Evolutionary conservation across 495 filamentous ascomycete species (phyloP).

Genomic region (Lasiosphaeris hirsuta): DNA sequence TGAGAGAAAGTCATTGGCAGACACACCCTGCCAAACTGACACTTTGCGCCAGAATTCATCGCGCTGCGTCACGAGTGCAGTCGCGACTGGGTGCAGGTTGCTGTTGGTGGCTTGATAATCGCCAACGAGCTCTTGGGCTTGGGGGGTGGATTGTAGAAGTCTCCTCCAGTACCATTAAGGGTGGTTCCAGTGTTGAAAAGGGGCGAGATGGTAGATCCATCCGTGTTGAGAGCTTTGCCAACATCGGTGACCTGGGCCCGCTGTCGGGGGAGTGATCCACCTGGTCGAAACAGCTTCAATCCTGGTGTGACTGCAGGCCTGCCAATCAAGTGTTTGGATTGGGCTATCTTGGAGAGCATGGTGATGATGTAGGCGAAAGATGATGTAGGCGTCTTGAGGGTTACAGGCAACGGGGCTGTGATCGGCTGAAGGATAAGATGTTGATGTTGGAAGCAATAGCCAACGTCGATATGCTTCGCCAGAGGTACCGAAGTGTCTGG

Average conservation of each 20-base stretch:
- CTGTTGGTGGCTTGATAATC: background rate
- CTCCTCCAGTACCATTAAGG: background rate
- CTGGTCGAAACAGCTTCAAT: constrained; percentile 10
- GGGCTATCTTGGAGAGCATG: constrained; percentile 15
- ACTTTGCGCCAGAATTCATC: constrained; percentile 46
- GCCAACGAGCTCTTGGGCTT: background rate
- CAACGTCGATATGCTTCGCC: too few species aligned
- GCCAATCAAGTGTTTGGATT: constrained; percentile 7
- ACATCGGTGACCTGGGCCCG: constrained; percentile 26
- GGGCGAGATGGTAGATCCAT: background rate
- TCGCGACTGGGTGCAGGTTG: constrained; percentile 11
- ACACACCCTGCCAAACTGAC: constrained; percentile 39
- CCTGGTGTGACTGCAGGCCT: background rate
- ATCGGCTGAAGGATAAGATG: too few species aligned
- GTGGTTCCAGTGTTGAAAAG: background rate
- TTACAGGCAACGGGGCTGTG: background rate
- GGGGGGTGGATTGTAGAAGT: background rate
- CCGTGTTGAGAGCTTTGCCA: constrained; percentile 6
- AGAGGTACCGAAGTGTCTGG: too few species aligned
- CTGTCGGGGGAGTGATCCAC: constrained; percentile 17
- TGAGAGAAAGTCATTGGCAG: constrained; percentile 42
- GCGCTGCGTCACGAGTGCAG: constrained; percentile 2
- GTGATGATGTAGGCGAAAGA: background rate
- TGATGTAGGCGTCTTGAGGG: background rate
- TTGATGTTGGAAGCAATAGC: too few species aligned